Base-by-base conservation (phyloP, 345 rosid genomes). In the Aquilaria malaccensis region DNA sequence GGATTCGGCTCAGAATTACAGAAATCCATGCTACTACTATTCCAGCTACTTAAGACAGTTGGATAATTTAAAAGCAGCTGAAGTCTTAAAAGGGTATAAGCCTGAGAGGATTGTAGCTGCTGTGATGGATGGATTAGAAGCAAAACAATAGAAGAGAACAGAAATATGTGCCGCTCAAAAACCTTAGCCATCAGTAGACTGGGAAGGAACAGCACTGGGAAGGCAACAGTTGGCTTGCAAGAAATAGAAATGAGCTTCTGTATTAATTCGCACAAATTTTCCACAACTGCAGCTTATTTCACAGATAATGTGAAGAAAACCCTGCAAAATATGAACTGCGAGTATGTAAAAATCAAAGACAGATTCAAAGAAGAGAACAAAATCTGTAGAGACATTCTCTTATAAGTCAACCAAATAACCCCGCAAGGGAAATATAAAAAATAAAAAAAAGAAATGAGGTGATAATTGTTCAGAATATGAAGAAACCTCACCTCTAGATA, bases 101-200 rank as follows among this genome's bases (percentile, higher is more conserved):
- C 79, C 70, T 86, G 82, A 59, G 99, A 88, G 59, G 92, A 85
- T 31, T 84, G 85, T 30, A 82, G 80, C 56, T 86, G 99, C 72
- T 72, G 80, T 30, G 97, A 77, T 10, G 15, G 74, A 72, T 65
- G 50, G 62, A 79, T 55, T 51, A 68, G 77, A 30, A 80, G 54
- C 41, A 76, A 76, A 58, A 83, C 31, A 29, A 75, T 63, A 53
- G 64, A 72, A 56, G 80, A 63, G 70, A 71, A 62, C 45, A 83
- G 68, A 45, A 83, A 49, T 7, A 68, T 61, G 57, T 52, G 65
- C 55, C 66, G 65, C 63, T 59, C 64, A 68, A 75, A 66, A 47
- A 57, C 63, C 77, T 59, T 70, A 55, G 66, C 80, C 96, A 86
- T 83, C 62, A 56, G 50, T 49, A 56, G 9, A 55, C 57, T 49